Percentiles rank a stretch among this genome's conserved stretches.
These are phyloP conservation scores for Epicoccum nigrum DNA, from an alignment of 2,329 filamentous ascomycete species.

Conservation along the genomic window DNA sequence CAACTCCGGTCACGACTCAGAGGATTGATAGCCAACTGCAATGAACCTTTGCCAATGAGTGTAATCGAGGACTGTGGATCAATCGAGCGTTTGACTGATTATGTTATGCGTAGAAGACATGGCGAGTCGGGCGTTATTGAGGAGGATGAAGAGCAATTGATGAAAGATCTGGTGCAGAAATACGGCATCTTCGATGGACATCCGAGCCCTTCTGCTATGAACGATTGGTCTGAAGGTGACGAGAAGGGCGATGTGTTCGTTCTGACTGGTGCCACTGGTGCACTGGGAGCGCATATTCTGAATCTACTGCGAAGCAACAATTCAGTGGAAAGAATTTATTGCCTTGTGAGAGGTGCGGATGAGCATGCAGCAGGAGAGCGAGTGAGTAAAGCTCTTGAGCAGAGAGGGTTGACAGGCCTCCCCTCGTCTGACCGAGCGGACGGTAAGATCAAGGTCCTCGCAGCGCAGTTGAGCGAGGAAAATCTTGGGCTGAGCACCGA, in stretches of 20 bases:
- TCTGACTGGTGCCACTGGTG: slow-evolving; percentile 59
- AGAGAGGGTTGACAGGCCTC: slow-evolving; percentile 38
- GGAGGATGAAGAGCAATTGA: slow-evolving; percentile 49
- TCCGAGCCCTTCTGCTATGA: not conserved
- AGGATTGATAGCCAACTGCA: slow-evolving; percentile 42
- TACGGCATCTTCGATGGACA: slow-evolving; percentile 53
- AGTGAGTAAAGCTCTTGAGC: slow-evolving; percentile 41
- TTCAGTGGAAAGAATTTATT: slow-evolving; percentile 57
- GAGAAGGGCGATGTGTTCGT: slow-evolving; percentile 34
- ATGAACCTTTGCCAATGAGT: slow-evolving; percentile 59
- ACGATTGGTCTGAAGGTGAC: slow-evolving; percentile 2
- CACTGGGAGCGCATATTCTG: slow-evolving; percentile 59
- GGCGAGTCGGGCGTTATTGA: slow-evolving; percentile 38
- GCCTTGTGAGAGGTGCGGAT: slow-evolving; percentile 59
- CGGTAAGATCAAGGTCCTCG: slow-evolving; percentile 55
- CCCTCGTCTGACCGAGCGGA: slow-evolving; percentile 17
- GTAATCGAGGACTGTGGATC: slow-evolving; percentile 66
- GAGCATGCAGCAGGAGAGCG: slow-evolving; percentile 39
- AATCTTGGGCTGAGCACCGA: slow-evolving; percentile 56
- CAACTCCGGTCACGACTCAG: slow-evolving; percentile 54
- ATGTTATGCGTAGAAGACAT: slow-evolving; percentile 49
- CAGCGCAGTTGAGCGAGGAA: slow-evolving; percentile 55
- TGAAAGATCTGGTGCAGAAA: slow-evolving; percentile 56
- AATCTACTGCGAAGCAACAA: slow-evolving; percentile 50
- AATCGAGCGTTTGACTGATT: slow-evolving; percentile 51